Conservation (phyloP, 148 eudicot species). For the Chenopodium quinoa region DNA sequence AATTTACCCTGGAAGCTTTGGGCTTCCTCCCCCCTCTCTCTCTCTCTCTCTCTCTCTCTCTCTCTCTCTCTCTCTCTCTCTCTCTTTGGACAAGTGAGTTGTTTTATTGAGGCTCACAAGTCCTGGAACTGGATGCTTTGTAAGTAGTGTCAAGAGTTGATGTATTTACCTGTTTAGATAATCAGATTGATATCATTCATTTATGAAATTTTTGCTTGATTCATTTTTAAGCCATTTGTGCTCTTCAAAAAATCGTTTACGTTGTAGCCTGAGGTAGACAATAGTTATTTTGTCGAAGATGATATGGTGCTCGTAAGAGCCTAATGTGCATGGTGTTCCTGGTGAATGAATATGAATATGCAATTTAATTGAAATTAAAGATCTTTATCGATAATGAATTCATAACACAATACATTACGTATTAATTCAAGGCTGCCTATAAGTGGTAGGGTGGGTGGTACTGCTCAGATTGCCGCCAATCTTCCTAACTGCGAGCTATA, state of each 20-base stretch:
- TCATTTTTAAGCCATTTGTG: background rate
- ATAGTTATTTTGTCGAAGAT: no score
- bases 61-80: background rate
- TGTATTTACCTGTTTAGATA: background rate
- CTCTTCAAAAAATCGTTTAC: background rate
- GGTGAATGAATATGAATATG: no score
- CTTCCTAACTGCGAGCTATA: no score
- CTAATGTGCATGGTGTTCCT: no score
- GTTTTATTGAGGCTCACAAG: background rate
- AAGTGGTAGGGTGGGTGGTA: no score
- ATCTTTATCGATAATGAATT: no score
- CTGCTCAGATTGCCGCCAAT: no score
- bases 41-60: no score
- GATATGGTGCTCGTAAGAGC: no score
- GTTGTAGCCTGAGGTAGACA: background rate
- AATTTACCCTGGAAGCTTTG: background rate
- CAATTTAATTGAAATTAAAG: no score
- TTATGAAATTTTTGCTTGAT: conserved; percentile 19
- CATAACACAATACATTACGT: no score
- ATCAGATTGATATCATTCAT: conserved; percentile 1
- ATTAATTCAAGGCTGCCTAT: no score
- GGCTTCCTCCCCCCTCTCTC: background rate
- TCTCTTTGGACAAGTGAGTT: background rate
- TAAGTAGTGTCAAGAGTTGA: conserved; percentile 19
- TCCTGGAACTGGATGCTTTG: background rate